Evolutionary conservation across 108 stramenopile genomes (phyloP), one percentile per base, ranked within the genome.

Genomic region (Cyclotella atomus): DNA sequence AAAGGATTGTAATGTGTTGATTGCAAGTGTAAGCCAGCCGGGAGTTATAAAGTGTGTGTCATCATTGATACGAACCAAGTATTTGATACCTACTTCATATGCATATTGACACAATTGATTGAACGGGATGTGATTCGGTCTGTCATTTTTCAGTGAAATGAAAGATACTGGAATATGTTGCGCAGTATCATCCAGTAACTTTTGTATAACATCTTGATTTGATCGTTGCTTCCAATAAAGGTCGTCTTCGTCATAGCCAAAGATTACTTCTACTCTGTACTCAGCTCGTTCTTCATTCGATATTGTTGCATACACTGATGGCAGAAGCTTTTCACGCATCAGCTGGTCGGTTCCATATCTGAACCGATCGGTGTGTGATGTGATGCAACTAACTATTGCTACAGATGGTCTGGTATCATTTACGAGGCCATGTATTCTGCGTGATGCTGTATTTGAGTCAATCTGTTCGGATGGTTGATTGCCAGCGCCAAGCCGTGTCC

Each of bases 1-100:
- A 59, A 67, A 81, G 15, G 65, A 68, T 45, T 29, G 43, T 9
- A 84, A 68, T 23, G 60, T 47, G n/a, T 56, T 30, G 2, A 81
- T 71, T 54, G 62, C 75, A 30, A 75, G 65, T 21, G 70, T 75
- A 19, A 73, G 41, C 84, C 84, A 84, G 25, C 74, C 68, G 5
- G 66, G 36, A 27, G 73, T 56, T 4, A 50, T 44, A 25, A 84
- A 73, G 50, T 84, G 67, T 17, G 83, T 75, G 53, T 88, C 88
- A 77, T 88, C 88, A 49, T 88, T 88, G 17, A 88, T 35, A 27
- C 85, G 79, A 23, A 81, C 81, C 24, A 85, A 66, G 63, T 82
- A 88, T 14, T 76, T 81, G 17, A 81, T 72, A 28, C 83, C 85
- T 24, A 65, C 72, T 12, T 81, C 72, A 54, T 83, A 77, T 30